A percentile compares a stretch with the other conserved stretches of the same genome.
Evolutionary conservation across 768 basidiomycete genomes (phyloP).

Genomic region (Agaricus subrufescens): DNA sequence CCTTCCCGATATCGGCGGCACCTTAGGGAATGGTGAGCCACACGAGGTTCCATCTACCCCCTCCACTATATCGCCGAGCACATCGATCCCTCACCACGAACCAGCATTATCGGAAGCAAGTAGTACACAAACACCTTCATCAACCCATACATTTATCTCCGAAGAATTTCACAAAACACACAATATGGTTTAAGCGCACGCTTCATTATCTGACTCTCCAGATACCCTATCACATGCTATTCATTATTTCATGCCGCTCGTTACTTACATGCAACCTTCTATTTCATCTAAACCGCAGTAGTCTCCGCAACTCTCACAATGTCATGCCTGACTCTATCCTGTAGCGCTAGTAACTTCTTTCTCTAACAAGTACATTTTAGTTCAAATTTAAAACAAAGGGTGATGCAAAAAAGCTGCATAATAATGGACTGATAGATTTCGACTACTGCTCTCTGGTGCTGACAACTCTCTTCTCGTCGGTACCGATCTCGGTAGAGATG

Average conservation of each 20-base stretch:
- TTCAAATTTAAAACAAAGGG: background rate
- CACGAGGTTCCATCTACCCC: constrained; percentile 21
- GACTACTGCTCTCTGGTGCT: no score
- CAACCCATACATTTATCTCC: constrained; percentile 14
- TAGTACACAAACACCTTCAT: constrained; percentile 22
- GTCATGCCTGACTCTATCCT: background rate
- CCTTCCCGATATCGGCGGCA: constrained; percentile 33
- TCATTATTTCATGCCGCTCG: background rate
- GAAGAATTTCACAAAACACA: constrained; percentile 3
- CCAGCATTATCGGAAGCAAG: constrained; percentile 20
- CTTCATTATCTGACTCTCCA: background rate
- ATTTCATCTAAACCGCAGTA: background rate
- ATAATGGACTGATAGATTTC: no score
- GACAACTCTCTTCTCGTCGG: no score
- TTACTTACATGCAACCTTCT: background rate
- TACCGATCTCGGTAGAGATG: no score
- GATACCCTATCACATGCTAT: background rate
- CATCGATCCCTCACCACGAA: constrained; percentile 21
- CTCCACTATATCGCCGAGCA: constrained; percentile 29
- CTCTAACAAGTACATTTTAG: background rate
- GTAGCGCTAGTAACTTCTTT: constrained; percentile 6
- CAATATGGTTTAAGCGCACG: constrained; percentile 1
- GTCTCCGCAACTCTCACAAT: background rate
- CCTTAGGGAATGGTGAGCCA: constrained; percentile 31
- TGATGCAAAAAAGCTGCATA: no score